These are phyloP conservation scores for Vitis rupestris DNA, from an alignment of 164 flowering plant species.

Conservation along the genomic window DNA sequence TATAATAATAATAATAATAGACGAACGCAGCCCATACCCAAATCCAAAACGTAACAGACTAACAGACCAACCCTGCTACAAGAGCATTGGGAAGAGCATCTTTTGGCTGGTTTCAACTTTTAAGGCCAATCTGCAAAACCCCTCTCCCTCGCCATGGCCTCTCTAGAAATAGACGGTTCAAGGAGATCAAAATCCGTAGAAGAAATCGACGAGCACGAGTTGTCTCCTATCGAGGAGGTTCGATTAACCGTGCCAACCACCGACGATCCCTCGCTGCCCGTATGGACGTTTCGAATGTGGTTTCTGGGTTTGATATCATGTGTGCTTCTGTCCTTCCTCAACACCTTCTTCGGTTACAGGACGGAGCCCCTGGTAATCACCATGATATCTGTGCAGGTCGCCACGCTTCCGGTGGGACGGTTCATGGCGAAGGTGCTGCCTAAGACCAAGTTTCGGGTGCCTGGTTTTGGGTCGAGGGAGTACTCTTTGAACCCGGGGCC, in stretches of 20 bases:
- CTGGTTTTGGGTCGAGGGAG: constrained; percentile 30
- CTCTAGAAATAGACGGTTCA: constrained; percentile 3
- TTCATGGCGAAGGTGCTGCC: constrained; percentile 54
- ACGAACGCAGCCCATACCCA: no score
- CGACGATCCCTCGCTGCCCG: constrained; percentile 55
- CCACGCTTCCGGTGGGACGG: constrained; percentile 49
- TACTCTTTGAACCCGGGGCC: constrained; percentile 69
- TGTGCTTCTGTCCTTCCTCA: constrained; percentile 46
- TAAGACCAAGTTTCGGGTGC: constrained; percentile 29
- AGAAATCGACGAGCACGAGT: constrained; percentile 8
- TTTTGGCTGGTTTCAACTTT: no score
- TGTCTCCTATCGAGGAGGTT: constrained; percentile 51
- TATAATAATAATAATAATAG: no score
- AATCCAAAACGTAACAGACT: no score
- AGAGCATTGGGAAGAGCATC: no score
- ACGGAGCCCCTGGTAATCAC: constrained; percentile 44
- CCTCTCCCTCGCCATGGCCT: constrained; percentile 9
- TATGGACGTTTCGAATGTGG: constrained; percentile 71
- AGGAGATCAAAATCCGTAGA: neutral
- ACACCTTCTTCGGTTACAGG: constrained; percentile 56
- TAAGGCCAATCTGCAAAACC: no score
- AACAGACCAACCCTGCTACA: no score
- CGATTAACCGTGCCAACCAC: constrained; percentile 39
- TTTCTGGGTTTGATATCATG: constrained; percentile 52
- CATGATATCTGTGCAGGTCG: constrained; percentile 52